These are phyloP conservation scores for Globisporangium perplexum DNA, from an alignment of 352 stramenopile genomes.

Conservation along the genomic window DNA sequence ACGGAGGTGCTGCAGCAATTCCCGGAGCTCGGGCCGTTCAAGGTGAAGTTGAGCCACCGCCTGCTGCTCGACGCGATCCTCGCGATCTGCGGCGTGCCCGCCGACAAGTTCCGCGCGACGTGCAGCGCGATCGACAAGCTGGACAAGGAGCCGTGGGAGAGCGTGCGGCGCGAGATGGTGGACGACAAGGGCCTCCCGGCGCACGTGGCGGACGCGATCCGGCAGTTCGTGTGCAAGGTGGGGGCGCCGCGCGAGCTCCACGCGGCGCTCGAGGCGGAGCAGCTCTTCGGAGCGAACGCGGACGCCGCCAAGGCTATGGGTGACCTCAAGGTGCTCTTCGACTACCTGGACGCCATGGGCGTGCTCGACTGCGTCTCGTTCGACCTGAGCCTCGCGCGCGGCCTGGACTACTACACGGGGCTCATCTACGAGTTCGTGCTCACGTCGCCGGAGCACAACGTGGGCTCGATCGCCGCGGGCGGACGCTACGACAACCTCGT, in stretches of 20 bases:
- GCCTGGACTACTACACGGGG: conserved; percentile 99
- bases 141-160: conserved; percentile 96
- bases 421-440: conserved; percentile 99
- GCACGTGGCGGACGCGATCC: conserved; percentile 92
- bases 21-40: conserved; percentile 86
- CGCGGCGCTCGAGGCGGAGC: conserved; percentile 52
- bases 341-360: conserved; percentile 97
- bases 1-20: conserved; percentile 90
- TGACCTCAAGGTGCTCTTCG: conserved; percentile 94
- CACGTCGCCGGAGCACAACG: conserved; percentile 80
- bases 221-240: conserved; percentile 91
- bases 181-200: conserved; percentile 94
- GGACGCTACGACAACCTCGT: conserved; percentile 98
- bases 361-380: conserved; percentile 94
- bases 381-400: conserved; percentile 95
- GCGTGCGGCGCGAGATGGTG: conserved; percentile 92
- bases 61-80: conserved; percentile 96
- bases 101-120: conserved; percentile 96
- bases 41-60: conserved; percentile 98
- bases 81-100: conserved; percentile 95
- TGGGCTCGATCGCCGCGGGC: conserved; percentile 96
- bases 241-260: conserved; percentile 86
- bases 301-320: conserved; percentile 83
- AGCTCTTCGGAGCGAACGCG: conserved; percentile 90
- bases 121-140: conserved; percentile 99